Evolutionary conservation across 257 asterid genomes (phyloP).

Genomic region (Ocimum tenuiflorum): DNA sequence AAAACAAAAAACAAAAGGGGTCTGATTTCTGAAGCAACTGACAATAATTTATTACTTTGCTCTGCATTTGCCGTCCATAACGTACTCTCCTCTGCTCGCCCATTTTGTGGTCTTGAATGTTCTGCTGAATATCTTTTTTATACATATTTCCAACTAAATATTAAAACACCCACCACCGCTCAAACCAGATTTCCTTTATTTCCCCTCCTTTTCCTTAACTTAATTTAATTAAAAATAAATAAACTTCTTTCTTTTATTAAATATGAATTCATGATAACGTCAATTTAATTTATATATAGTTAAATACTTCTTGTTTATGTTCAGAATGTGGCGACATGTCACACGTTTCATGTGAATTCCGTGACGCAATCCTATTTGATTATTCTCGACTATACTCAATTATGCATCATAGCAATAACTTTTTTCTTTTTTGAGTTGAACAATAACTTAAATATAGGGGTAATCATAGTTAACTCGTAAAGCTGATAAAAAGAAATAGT

Average conservation of each 20-base stretch:
- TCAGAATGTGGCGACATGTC: no score
- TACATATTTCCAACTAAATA: no score
- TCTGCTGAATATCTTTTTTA: no score
- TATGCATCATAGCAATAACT: no score
- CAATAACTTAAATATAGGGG: no score
- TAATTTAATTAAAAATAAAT: neutral
- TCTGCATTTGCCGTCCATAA: neutral
- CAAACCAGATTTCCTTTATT: neutral
- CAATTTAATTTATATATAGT: no score
- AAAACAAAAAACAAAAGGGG: neutral
- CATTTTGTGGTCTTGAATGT: neutral
- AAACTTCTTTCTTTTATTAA: neutral
- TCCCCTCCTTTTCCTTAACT: no score
- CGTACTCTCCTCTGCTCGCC: slow-evolving; percentile 9
- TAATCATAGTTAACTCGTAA: no score
- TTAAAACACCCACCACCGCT: neutral
- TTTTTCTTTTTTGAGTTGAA: no score
- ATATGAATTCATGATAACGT: neutral
- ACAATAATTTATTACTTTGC: slow-evolving; percentile 14
- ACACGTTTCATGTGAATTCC: slow-evolving; percentile 8
- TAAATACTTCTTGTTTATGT: no score
- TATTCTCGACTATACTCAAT: no score
- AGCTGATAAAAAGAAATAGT: no score
- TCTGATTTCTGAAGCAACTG: neutral
- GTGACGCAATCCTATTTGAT: neutral